Evolutionary conservation across 176 grass and related monocot genomes (phyloP).

Genomic region (Avena eriantha): DNA sequence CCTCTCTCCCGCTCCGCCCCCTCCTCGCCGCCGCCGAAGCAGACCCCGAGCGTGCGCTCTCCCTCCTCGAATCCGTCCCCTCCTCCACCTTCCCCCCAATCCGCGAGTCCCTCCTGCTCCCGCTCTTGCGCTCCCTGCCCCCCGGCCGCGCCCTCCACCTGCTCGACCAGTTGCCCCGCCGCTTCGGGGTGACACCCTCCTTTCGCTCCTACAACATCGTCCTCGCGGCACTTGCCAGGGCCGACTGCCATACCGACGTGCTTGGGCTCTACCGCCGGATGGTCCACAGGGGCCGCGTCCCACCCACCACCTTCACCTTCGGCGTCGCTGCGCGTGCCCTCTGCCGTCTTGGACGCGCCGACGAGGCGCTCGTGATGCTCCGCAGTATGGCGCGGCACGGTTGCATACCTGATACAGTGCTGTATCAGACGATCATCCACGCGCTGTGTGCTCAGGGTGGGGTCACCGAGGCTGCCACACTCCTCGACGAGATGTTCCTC

Average conservation of each 20-base stretch:
- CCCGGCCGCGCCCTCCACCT: constrained; percentile 65
- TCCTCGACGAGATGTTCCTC: constrained; percentile 90
- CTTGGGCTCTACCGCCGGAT: constrained; percentile 63
- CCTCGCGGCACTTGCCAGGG: constrained; percentile 59
- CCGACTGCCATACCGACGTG: constrained; percentile 60
- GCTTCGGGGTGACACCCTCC: constrained; percentile 57
- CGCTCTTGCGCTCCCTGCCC: constrained; percentile 53
- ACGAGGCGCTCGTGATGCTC: constrained; percentile 67
- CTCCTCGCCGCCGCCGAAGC: constrained; percentile 45
- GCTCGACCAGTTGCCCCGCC: constrained; percentile 78
- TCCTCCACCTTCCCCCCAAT: constrained; percentile 44
- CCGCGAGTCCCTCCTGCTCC: constrained; percentile 60
- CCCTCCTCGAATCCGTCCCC: constrained; percentile 54
- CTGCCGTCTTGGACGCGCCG: constrained; percentile 62
- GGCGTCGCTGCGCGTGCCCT: constrained; percentile 56
- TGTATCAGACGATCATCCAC: constrained; percentile 90
- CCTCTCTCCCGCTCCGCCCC: constrained; percentile 63
- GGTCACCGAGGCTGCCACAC: constrained; percentile 60
- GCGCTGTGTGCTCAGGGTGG: constrained; percentile 53
- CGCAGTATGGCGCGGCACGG: constrained; percentile 74
- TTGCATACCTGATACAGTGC: constrained; percentile 70
- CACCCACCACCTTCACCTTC: constrained; percentile 84
- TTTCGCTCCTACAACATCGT: constrained; percentile 79
- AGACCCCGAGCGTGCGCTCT: constrained; percentile 52
- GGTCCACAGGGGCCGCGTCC: constrained; percentile 59